Evolutionary conservation across 2,329 filamentous ascomycete genomes (phyloP), one percentile per base, ranked within the genome.

Genomic region (Elsinoe batatas): DNA sequence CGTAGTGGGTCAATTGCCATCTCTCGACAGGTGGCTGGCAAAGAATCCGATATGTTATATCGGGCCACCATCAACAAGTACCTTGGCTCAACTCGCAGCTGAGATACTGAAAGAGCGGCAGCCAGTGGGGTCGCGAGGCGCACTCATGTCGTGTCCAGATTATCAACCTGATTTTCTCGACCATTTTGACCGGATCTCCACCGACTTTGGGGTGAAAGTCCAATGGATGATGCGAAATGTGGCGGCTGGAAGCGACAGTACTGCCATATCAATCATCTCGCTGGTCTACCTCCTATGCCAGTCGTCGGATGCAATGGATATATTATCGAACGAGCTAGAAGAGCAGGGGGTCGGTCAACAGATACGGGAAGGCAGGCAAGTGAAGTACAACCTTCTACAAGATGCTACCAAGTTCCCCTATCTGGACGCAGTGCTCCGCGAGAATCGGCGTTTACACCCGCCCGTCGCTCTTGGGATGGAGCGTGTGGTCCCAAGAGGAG

Each of bases 241-340:
- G 17, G 38, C 38, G 15, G 69, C 70, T 5, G 70, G 70, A 6
- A 65, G 63, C 38, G 69, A 71, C 54, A 73, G 71, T 5, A 73
- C 71, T 1, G 71, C 69, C 7, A 72, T 71, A 42, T 64, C 68
- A 0, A 61, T 75, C 2, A 64, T 69, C 3, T 65, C 71, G 1
- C 62, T 72, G 33, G 62, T 75, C 58, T 71, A 74, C 58, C 63
- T 69, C 54, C 65, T 74, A 10, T 56, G 68, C 47, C 63, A 62
- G 13, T 61, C 69, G 17, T 68, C 67, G 1, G 10, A 57, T 0
- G 58, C 58, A 2, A 62, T 74, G 56, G 36, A 61, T 5, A 68
- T 66, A 35, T 61, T 78, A 1, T 61, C 64, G 1, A n/a, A 59
- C 0, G 75, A 79, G 57, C 64, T 77, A 17, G 67, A 71, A 30